phyloP scores from a whole-genome alignment of 108 stramenopile genomes.

The Cyclostephanos invisitatus region DNA sequence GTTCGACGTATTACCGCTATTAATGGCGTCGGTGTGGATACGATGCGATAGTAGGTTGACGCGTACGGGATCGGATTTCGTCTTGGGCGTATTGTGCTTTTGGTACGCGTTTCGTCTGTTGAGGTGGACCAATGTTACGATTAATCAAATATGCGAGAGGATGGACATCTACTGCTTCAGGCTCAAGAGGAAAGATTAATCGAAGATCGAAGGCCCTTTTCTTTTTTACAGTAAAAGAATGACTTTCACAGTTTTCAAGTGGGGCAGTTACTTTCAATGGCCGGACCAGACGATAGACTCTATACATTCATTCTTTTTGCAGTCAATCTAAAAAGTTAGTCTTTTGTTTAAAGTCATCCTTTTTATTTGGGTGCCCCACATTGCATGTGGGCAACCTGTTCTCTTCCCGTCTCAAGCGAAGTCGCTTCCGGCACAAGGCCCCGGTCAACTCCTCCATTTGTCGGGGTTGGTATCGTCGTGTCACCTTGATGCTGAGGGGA shows the following conservation, averaged over 20 bases:
- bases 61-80: slow-evolving; percentile 37
- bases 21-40: slow-evolving; percentile 50
- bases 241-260: neutral
- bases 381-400: too few species aligned
- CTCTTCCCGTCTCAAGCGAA: too few species aligned
- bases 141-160: slow-evolving; percentile 62
- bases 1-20: slow-evolving; percentile 62
- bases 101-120: slow-evolving; percentile 60
- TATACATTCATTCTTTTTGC: too few species aligned
- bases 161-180: slow-evolving; percentile 71
- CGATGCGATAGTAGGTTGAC: slow-evolving; percentile 39
- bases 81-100: slow-evolving; percentile 49
- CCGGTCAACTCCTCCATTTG: too few species aligned
- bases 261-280: too few species aligned
- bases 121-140: slow-evolving; percentile 55
- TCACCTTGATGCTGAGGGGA: too few species aligned
- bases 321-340: too few species aligned
- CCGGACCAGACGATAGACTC: too few species aligned
- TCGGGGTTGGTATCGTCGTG: too few species aligned
- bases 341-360: too few species aligned
- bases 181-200: slow-evolving; percentile 55
- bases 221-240: neutral
- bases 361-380: too few species aligned
- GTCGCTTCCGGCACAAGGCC: too few species aligned
- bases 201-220: neutral